phyloP scores from a whole-genome alignment of 2,329 filamentous ascomycete species.

The Didymella segeticola region DNA sequence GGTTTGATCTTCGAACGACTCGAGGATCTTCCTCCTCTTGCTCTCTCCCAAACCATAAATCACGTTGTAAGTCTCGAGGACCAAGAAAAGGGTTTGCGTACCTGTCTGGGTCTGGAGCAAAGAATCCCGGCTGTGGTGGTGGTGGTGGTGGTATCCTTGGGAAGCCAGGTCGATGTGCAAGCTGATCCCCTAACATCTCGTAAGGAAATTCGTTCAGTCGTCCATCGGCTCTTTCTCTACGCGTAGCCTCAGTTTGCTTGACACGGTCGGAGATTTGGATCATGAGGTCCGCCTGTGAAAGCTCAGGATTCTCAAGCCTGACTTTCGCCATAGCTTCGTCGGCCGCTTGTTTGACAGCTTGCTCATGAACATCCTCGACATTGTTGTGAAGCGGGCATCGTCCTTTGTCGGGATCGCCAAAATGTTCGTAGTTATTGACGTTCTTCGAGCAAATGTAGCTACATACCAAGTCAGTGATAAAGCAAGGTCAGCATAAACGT shows the following conservation, averaged over 20 bases:
- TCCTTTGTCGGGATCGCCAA: slow-evolving; percentile 57
- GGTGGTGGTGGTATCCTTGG: not conserved
- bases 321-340: slow-evolving; percentile 63
- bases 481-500: not conserved
- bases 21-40: not conserved
- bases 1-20: not conserved
- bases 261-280: slow-evolving; percentile 65
- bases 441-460: slow-evolving; percentile 76
- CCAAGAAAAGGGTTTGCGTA: slow-evolving; percentile 5
- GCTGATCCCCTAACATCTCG: slow-evolving; percentile 29
- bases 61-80: not conserved
- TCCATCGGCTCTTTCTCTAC: slow-evolving; percentile 25
- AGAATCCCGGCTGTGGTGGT: no score
- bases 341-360: slow-evolving; percentile 70
- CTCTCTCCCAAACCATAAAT: not conserved
- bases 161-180: slow-evolving; percentile 13
- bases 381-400: slow-evolving; percentile 72
- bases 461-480: slow-evolving; percentile 1
- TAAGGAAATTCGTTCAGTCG: slow-evolving; percentile 27
- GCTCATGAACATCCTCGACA: slow-evolving; percentile 64
- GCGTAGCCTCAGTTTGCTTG: slow-evolving; percentile 39
- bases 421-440: slow-evolving; percentile 72
- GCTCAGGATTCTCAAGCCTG: slow-evolving; percentile 64
- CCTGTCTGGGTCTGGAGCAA: not conserved
- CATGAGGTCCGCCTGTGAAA: slow-evolving; percentile 65